These are phyloP conservation scores for Lupinus albus DNA, from an alignment of 306 rosid species.

Conservation along the genomic window DNA sequence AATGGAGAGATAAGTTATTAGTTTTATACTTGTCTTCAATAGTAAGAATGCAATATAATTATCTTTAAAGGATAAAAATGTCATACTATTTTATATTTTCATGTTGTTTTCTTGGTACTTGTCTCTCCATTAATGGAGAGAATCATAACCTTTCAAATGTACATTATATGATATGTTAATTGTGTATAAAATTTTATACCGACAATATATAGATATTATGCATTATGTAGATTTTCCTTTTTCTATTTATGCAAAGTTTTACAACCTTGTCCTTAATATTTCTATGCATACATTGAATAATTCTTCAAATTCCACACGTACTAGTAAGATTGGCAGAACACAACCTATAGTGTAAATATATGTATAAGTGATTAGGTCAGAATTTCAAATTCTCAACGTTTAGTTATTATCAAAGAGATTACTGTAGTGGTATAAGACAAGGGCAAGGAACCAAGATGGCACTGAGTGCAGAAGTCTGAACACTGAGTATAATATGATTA, in stretches of 20 bases:
- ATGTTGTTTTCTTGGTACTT: no score
- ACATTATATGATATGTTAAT: no score
- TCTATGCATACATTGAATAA: slow-evolving; percentile 24
- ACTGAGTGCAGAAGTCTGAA: slow-evolving; percentile 12
- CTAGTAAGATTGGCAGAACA: slow-evolving; percentile 23
- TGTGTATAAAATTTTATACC: no score
- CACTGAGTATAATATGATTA: slow-evolving; percentile 19
- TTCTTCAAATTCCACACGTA: slow-evolving; percentile 33
- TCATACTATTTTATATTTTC: no score
- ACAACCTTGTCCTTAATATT: slow-evolving; percentile 38
- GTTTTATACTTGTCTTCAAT: no score
- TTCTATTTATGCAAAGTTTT: slow-evolving; percentile 6
- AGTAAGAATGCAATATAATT: no score
- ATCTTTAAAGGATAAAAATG: no score
- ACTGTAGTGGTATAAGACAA: slow-evolving; percentile 38
- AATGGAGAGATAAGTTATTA: no score
- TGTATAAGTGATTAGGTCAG: slow-evolving; percentile 39
- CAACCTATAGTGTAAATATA: slow-evolving; percentile 4
- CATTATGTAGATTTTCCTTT: background rate
- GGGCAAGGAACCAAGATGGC: slow-evolving; percentile 40
- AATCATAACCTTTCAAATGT: no score
- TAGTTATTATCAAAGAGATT: slow-evolving; percentile 28
- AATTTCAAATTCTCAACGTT: slow-evolving; percentile 44
- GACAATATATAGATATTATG: no score
- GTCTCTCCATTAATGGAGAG: no score